These are phyloP conservation scores for Neurospora africana DNA, from an alignment of 495 filamentous ascomycete species.

Conservation along the genomic window DNA sequence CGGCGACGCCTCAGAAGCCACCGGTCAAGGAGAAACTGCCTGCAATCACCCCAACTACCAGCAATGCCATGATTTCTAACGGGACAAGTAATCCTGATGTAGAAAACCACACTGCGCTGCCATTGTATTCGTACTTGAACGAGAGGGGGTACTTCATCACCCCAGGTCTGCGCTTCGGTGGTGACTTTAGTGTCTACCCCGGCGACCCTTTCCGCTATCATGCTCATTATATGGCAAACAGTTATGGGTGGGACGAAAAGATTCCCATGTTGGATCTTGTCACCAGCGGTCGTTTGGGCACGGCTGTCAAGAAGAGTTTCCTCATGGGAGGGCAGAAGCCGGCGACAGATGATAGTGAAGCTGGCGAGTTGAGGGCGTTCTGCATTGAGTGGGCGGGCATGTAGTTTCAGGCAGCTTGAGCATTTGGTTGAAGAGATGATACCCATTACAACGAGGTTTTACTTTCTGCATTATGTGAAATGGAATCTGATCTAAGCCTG, in stretches of 20 bases:
- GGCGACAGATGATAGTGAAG: neutral
- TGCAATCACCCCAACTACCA: conserved; percentile 16
- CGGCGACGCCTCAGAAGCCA: neutral
- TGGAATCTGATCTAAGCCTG: neutral
- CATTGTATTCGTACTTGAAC: conserved; percentile 70
- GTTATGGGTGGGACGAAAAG: conserved; percentile 75
- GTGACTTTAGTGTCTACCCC: conserved; percentile 86
- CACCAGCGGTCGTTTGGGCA: conserved; percentile 76
- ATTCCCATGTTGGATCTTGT: conserved; percentile 75
- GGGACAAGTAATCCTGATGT: conserved; percentile 16
- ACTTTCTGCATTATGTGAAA: neutral
- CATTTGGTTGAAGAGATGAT: neutral
- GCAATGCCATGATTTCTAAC: conserved; percentile 18
- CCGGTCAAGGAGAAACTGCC: conserved; percentile 8
- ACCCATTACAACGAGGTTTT: neutral
- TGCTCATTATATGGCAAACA: conserved; percentile 75
- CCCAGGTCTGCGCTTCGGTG: conserved; percentile 88
- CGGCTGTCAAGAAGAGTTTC: conserved; percentile 91
- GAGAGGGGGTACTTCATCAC: conserved; percentile 71
- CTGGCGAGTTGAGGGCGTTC: conserved; percentile 18
- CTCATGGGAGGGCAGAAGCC: conserved; percentile 57
- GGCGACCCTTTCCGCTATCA: conserved; percentile 93
- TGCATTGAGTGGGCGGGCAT: conserved; percentile 29
- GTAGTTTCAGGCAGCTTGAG: conserved; percentile 3
- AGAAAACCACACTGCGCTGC: conserved; percentile 33